Base-by-base conservation (phyloP, 306 rosid genomes). In the Dalbergia cultrata region DNA sequence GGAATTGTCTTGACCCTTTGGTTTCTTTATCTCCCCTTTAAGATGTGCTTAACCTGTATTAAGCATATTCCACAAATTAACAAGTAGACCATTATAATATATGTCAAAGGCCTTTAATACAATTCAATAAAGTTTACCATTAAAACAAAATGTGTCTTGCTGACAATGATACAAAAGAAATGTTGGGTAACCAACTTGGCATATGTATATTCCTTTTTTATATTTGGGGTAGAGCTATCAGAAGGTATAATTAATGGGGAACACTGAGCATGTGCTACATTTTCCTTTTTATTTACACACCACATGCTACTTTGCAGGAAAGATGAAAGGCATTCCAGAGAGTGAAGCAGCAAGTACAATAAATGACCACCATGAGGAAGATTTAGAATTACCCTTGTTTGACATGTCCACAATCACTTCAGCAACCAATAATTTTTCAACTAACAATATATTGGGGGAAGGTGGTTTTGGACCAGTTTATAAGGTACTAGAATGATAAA, bases 331-430 rank as follows among this genome's bases (percentile, higher is more conserved):
- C 8, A 37, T 37, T 4, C 8, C 41, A 37, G 41, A 37, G 5
- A 37, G 41, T 37, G 41, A 26, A 26, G n/a, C 61, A 35, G 16
- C 61, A 19, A 35, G 7, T 35, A 54, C 16, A 45, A 79, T 13
- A 34, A 19, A 49, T 63, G 59, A 72, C 31, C 33, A 63, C 41
- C 49, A 52, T 16, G 11, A 43, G 5, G 86, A 83, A 13, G 82
- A 85, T 74, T 72, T 77, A 49, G 91, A 85, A 53, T 58, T 88
- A 39, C 87, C 87, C 26, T 22, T 83, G 19, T 88, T 88, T 67
- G 79, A 73, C 35, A 63, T 83, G 70, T 39, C 80, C 14, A 76
- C 56, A 26, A 78, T 82, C 59, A 77, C 43, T 44, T 69, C 68
- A 52, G 86, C 86, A 63, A 82, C 86, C 65, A 74, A 82, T 14